phyloP scores from a whole-genome alignment of 202 grass and related monocot species.

The Bolboschoenoplectus hybrid region DNA sequence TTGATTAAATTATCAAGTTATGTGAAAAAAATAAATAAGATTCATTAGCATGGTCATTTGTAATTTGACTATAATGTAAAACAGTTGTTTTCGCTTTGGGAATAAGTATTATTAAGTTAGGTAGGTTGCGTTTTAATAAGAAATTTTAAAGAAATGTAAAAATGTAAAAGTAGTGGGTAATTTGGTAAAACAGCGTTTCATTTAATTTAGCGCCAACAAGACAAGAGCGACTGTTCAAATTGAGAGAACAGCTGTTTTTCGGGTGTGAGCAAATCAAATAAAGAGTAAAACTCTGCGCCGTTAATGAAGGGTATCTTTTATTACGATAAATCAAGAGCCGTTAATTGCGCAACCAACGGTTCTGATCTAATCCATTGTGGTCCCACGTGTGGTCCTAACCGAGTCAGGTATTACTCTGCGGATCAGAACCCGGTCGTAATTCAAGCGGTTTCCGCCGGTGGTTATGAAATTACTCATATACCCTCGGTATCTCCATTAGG shows the following conservation, averaged over 20 bases:
- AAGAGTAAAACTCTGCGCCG: constrained; percentile 10
- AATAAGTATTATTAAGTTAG: not conserved
- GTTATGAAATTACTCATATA: not conserved
- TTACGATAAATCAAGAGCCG: not conserved
- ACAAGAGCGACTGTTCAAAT: constrained; percentile 32
- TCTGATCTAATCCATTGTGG: not conserved
- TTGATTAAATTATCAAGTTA: not conserved
- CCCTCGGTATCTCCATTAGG: not conserved
- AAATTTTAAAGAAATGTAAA: not conserved
- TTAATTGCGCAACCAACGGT: not conserved
- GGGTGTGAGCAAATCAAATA: constrained; percentile 5
- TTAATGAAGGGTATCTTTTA: not conserved
- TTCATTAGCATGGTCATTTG: not conserved
- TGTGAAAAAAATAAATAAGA: not conserved
- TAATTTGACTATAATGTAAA: not conserved
- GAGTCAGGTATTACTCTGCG: not conserved
- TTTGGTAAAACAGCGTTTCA: not conserved
- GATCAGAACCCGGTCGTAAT: not conserved
- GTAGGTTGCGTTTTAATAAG: not conserved
- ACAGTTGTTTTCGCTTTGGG: not conserved
- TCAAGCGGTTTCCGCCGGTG: not conserved
- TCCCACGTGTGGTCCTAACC: constrained; percentile 17
- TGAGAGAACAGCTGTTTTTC: constrained; percentile 10
- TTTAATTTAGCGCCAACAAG: not conserved
- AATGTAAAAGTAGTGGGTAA: not conserved